Base-by-base conservation (phyloP, 2,329 filamentous ascomycete species). In the Aspergillus aculeatus region DNA sequence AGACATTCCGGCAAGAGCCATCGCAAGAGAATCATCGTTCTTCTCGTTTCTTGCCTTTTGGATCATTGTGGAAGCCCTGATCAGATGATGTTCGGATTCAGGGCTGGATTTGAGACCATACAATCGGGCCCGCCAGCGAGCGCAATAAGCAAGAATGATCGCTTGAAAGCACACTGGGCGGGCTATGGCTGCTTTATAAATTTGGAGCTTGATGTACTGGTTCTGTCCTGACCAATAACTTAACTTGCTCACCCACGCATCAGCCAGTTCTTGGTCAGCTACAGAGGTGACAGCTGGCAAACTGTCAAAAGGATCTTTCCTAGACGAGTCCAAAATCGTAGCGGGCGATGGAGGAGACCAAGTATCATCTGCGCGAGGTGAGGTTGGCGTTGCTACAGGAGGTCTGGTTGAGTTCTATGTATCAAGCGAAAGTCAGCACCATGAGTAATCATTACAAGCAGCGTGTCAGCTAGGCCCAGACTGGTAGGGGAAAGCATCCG, bases 161-260 rank as follows among this genome's bases (percentile, higher is more conserved):
- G 73, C 67, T 56, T 77, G 73, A 58, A 78, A 78, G 2, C 73
- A 62, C 29, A 75, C 64, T 9, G 71, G 71, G 60, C 76, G 67
- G 23, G 60, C 62, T 66, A 74, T 73, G 26, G 75, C 71, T 4
- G 68, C 66, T 47, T 68, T 69, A 58, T 77, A 77, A 7, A 75
- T 69, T 10, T 67, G 65, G 11, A 72, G 67, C 58, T 78, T 78
- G 24, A 78, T 63, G 38, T 73, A 66, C 26, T 62, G 56, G 56
- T 78, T 78, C 57, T 75, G 73, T 1, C 77, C 76, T 9, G 77
- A 78, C 76, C 76, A 78, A 57, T 78, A 78, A 0, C 69, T 68
- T 51, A 78, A 65, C 49, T 71, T 73, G 51, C 65, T 71, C 2
- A 66, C 70, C 75, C 75, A 78, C 49, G 68, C 71, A 49, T 77